Evolutionary conservation across 2,329 filamentous ascomycete genomes (phyloP), one percentile per base, ranked within the genome.

Genomic region (Penicillium italicum): DNA sequence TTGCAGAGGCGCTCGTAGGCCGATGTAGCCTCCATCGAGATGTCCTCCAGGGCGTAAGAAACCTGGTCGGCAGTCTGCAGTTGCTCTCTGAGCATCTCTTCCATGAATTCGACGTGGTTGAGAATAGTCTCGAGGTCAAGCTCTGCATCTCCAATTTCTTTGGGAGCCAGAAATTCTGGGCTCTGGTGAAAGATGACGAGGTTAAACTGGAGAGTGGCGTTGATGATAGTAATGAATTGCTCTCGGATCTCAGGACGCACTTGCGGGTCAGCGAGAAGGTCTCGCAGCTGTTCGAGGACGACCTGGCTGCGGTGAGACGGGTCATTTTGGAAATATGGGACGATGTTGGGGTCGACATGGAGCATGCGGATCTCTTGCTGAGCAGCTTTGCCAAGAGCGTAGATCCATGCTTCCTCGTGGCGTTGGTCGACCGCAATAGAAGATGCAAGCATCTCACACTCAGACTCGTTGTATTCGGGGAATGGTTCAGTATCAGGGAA

Each of bases 401-500:
- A 40, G 7, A 58, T 57, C 54, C 68, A 70, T 14, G 62, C 62
- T 22, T 59, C 53, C n/a, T 67, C 62, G 5, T 57, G 50, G 7
- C 38, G 43, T 14, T 53, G 47, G 26, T 69, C 56, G 5, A 51
- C 40, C 2, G 41, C 30, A 3, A 49, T 22, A 2, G 20, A 28
- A 24, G 63, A 57, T 41, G 58, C 46, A 37, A 33, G 5, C 61
- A 9, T 51, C 53, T 42, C 43, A 24, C 50, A 49, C 10, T 48
- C 43, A 7, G 36, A 30, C 24, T 65, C 60, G 38, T 66, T 53
- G 45, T 69, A 71, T 11, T 65, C 64, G 0, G 68, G 68, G 20
- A 71, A 71, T 0, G 66, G 62, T 37, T 71, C 68, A 1, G 55
- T 10, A 9, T 64, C 64, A 0, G 68, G 68, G 22, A 71, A 70